Base-by-base conservation (phyloP, 768 basidiomycete genomes). In the Lentinula sp. region DNA sequence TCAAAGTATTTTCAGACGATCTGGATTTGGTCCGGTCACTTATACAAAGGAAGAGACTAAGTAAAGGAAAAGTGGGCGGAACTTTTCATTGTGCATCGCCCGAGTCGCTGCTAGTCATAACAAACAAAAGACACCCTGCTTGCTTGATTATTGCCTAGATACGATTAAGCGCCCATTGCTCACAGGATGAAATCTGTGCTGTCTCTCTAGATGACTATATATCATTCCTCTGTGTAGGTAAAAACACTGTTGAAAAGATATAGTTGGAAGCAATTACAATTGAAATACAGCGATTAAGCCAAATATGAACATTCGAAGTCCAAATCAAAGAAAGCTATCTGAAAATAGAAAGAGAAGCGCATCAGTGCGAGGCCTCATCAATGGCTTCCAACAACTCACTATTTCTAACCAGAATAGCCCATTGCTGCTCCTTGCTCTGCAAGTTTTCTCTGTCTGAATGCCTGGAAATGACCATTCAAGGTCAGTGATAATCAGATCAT, bases 371-470 rank as follows among this genome's bases (percentile, higher is more conserved):
- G 12, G 16, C 12, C 32, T 6, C 46, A 35, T 28, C 16, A 13
- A 59, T 1, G 13, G 28, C 28, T 28, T 28, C 28, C 28, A n/a
- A n/a, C 12, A 43, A 74, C 74, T 73, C 72, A 77, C 72, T 75
- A 70, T 76, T 79, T 79, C 56, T 82, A 83, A 60, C 84, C 83
- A 9, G 57, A 59, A 66, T 88, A 90, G 42, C 84, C 86, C 76
- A 84, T 80, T 49, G 68, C 65, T 36, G 77, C 77, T 51, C 77
- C 85, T 51, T 80, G 73, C 72, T 92, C 89, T 28, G 85, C 86
- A 67, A 89, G 81, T 72, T 84, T 88, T 66, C 85, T 82, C 74
- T 84, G 80, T 65, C 90, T 80, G 83, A 91, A 93, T 62, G 83
- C 80, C 90, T 91, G 64, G 41, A 63, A 54, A 65, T 8, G 28